Evolutionary conservation across 129 eudicot genomes (phyloP).

Genomic region (Helichrysum umbraculigerum): DNA sequence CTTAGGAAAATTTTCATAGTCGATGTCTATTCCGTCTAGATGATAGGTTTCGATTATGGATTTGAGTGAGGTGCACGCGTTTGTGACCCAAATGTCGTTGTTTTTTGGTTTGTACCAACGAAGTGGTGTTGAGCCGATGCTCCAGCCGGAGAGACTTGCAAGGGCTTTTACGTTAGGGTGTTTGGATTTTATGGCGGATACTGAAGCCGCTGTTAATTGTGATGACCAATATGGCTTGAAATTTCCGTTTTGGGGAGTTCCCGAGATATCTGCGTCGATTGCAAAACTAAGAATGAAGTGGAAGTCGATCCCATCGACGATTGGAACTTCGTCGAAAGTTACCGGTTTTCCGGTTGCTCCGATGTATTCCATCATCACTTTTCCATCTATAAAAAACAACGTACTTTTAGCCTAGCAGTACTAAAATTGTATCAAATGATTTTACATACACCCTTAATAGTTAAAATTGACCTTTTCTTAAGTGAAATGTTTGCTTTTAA

Average conservation of each 20-base stretch:
- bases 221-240: slow-evolving; percentile 68
- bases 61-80: slow-evolving; percentile 53
- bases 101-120: slow-evolving; percentile 58
- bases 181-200: slow-evolving; percentile 41
- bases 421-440: no score
- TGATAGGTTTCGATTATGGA: slow-evolving; percentile 48
- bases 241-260: slow-evolving; percentile 55
- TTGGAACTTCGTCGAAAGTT: slow-evolving; percentile 46
- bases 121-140: slow-evolving; percentile 47
- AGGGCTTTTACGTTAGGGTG: slow-evolving; percentile 71
- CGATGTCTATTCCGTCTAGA: slow-evolving; percentile 71
- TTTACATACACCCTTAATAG: no score
- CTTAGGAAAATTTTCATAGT: slow-evolving; percentile 60
- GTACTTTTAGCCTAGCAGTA: background rate
- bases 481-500: no score
- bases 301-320: slow-evolving; percentile 54
- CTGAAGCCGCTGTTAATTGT: slow-evolving; percentile 51
- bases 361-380: slow-evolving; percentile 81
- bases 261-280: slow-evolving; percentile 53
- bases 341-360: slow-evolving; percentile 74
- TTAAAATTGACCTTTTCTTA: no score
- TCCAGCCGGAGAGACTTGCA: slow-evolving; percentile 90
- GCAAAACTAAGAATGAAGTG: slow-evolving; percentile 80
- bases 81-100: slow-evolving; percentile 51
- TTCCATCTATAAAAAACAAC: slow-evolving; percentile 41